Base-by-base conservation (phyloP, 1,284 basidiomycete genomes). In the Cerioporus squamosus region DNA sequence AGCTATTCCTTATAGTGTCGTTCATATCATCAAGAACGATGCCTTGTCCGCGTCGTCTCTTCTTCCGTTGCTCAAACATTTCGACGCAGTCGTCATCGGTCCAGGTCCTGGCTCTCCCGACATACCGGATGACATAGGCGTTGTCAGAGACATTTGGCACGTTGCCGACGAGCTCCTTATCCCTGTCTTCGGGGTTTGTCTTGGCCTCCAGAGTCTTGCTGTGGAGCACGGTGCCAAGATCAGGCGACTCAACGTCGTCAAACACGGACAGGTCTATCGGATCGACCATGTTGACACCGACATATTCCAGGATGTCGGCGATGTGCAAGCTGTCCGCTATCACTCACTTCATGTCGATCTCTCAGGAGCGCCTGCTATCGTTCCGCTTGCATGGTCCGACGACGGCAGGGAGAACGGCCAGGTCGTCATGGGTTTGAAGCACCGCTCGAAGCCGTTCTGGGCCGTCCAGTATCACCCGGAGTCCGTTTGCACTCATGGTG, bases 391-490 rank as follows among this genome's bases (percentile, higher is more conserved):
- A 9, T 91, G 86, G 86, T 76, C 85, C 7, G 76, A 88, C 53
- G 90, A 92, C 59, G 81, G 77, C 18, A 72, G 74, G 38, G 87
- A 88, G 56, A 86, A 90, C 63, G 87, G 87, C 4, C 74, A 64
- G 40, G 85, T 91, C 18, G 75, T 88, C 20, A 93, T 93, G 90
- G 89, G 84, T 26, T 73, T 82, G 29, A 81, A 79, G 64, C 94
- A 96, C 70, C 78, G 68, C 44, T 72, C 67, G 12, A 82, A 82
- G 60, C 93, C 95, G 0, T 92, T 96, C 65, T 96, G 91, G 87
- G 94, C 93, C 3, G 95, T 98, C 2, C 96, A 98, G 71, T 98
- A 97, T 69, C 97, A 98, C 72, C 97, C 96, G 1, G 96, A 97
- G 74, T 93, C 87, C 8, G 83, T 86, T 2, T 81, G 87, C 62